Base-by-base conservation (phyloP, 495 filamentous ascomycete genomes). In the Trypethelium eluteriae region DNA sequence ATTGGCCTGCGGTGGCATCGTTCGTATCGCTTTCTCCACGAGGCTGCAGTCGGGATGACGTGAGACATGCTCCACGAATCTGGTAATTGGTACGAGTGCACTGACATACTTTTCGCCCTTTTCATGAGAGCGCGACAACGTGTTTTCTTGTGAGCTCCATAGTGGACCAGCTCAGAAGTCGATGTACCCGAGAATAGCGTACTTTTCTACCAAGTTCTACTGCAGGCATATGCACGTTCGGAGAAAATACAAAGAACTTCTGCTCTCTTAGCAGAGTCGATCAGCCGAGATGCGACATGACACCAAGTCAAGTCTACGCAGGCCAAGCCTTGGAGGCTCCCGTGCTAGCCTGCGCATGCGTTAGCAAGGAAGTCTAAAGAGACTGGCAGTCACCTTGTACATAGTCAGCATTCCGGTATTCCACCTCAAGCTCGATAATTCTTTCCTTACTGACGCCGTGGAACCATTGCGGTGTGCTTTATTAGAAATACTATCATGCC, bases 311-410 rank as follows among this genome's bases (percentile, higher is more conserved):
- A 59, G 5, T 10, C 18, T 7, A 6, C 32, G 32, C 25, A 7
- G 53, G 18, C 6, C 11, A 59, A 59, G 36, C 25, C 25, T 18
- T 6, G 11, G 49, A 11, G 49, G 49, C 49, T 53, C 49, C 25
- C 14, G 14, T 5, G 49, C 9, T 14, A 18, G 49, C 49, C 25
- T 11, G 16, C 5, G 7, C 11, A n/a, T 59, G 25, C 53, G 53
- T 59, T 36, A 36, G 53, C 53, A 6, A 36, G 36, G 53, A 35
- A 59, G 53, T 59, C 53, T 59, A 18, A 59, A 59, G 6, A 34
- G 32, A 59, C 53, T 35, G 7, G 36, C 36, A 4, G 53, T 14
- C 7, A 10, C 32, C 1, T 25, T 25, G 25, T 25, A 25, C 25
- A 25, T 25, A 25, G 25, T 25, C 25, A 25, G 25, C 25, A 25